Evolutionary conservation across 345 rosid genomes (phyloP), one percentile per base, ranked within the genome.

Genomic region (Murraya paniculata): DNA sequence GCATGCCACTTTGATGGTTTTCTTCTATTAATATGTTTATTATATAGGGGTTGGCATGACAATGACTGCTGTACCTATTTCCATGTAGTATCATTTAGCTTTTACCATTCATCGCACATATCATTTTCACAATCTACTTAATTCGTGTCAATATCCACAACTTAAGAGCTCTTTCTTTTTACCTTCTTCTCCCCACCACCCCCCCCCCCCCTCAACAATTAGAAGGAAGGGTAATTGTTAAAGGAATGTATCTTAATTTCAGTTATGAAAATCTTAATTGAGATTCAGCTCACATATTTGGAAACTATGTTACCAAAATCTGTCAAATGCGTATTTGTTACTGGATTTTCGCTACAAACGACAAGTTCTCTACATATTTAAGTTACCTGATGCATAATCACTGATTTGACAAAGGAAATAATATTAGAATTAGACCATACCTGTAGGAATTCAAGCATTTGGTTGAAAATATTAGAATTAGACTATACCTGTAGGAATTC

Each of bases 371-470:
- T 24, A 14, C 50, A 45, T 25, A 53, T 9, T 41, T 53, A n/a
- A 45, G 22, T 62, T 62, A 71, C 68, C 64, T 27, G 45, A 71
- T 53, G 10, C 45, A 53, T 6, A 31, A 38, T 27, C 19, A 33
- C 21, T 64, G 22, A 50, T 11, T 41, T 72, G 68, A 61, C 71
- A 57, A 30, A 28, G 13, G 50, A 28, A 59, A n/a, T 9, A 74
- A 18, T 58, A 7, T 30, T 28, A 64, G 69, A 25, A 31, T 60
- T 57, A 59, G 58, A 64, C 41, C 19, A 58, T 73, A 96, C 98
- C 94, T 89, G 88, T 64, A 96, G 86, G 84, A 94, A 91, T 77
- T 86, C 89, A 79, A 96, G 53, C 99, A 96, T 94, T 85, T 90
- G 97, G n/a, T n/a, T n/a, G n/a, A n/a, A n/a, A 74, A 18, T 58